Evolutionary conservation across 2,329 filamentous ascomycete species (phyloP).

Genomic region (Phialophora expanda): DNA sequence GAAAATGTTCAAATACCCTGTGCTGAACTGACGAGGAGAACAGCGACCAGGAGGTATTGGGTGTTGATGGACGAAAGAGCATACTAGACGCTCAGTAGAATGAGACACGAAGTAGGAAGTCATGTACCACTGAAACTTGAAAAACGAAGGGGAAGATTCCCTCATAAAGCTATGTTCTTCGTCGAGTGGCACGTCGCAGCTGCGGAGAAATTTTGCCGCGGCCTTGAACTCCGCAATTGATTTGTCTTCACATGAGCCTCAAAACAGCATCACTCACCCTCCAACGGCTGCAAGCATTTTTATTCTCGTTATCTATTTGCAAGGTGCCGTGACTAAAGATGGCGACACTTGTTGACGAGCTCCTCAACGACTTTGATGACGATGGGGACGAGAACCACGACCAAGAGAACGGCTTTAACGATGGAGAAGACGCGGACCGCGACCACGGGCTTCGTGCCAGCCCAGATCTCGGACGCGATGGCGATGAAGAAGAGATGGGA

Average conservation of each 20-base stretch:
- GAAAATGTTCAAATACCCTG: background rate
- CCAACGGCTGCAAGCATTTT: background rate
- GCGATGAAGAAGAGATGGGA: constrained; percentile 42
- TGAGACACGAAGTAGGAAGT: background rate
- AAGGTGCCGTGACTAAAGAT: constrained; percentile 53
- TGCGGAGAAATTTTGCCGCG: constrained; percentile 22
- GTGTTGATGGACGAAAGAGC: background rate
- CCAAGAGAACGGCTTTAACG: constrained; percentile 56
- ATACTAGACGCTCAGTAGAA: background rate
- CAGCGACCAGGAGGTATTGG: background rate
- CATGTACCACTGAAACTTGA: background rate
- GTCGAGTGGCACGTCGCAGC: background rate
- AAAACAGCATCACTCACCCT: background rate
- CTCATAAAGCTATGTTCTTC: background rate
- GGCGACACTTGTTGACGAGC: constrained; percentile 90
- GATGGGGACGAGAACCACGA: constrained; percentile 77
- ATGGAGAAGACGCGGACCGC: constrained; percentile 46
- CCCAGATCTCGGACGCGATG: constrained; percentile 45
- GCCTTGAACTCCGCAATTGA: background rate
- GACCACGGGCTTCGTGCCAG: constrained; percentile 40
- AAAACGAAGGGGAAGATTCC: background rate
- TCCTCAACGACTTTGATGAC: constrained; percentile 89
- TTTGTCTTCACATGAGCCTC: background rate
- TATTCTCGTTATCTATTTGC: background rate
- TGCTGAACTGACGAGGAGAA: background rate